Conservation (phyloP, 192 early-diverging fungal species). For the Thamnidium elegans region DNA sequence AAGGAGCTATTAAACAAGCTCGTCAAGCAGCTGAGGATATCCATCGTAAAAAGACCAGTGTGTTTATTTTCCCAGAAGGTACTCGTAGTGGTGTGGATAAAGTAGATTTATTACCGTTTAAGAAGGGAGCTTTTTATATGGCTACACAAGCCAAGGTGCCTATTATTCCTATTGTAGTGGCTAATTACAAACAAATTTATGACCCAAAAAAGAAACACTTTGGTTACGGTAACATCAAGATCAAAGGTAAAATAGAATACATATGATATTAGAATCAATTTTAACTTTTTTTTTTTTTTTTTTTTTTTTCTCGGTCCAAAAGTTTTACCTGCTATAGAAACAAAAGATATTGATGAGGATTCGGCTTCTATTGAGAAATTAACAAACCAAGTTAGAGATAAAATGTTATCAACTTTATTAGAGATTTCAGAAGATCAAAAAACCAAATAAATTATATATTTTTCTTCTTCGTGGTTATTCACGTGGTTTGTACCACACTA, state of each 20-base stretch:
- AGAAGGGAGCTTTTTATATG: constrained; percentile 96
- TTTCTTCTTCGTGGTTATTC: too few species aligned
- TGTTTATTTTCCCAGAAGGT: constrained; percentile 92
- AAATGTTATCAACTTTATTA: constrained; percentile 50
- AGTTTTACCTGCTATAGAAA: constrained; percentile 53
- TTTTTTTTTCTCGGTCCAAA: neutral
- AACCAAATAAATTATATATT: too few species aligned
- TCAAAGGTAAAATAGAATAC: constrained; percentile 53
- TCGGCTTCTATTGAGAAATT: constrained; percentile 46
- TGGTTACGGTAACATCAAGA: constrained; percentile 50
- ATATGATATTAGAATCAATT: too few species aligned
- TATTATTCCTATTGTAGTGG: constrained; percentile 83
- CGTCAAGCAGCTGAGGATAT: constrained; percentile 70
- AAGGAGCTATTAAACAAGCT: constrained; percentile 75
- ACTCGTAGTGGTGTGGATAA: constrained; percentile 74
- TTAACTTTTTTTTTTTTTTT: too few species aligned
- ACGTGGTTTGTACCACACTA: too few species aligned
- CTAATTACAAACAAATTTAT: constrained; percentile 63
- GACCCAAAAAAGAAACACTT: constrained; percentile 51
- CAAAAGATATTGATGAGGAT: constrained; percentile 38
- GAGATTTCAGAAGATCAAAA: constrained; percentile 41
- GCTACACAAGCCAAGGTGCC: constrained; percentile 84
- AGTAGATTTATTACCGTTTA: constrained; percentile 81
- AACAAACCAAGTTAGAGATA: constrained; percentile 41
- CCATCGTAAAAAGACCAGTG: constrained; percentile 65